These are phyloP conservation scores for Cladosporium sp. DNA, from an alignment of 2,329 filamentous ascomycete genomes.

Conservation along the genomic window DNA sequence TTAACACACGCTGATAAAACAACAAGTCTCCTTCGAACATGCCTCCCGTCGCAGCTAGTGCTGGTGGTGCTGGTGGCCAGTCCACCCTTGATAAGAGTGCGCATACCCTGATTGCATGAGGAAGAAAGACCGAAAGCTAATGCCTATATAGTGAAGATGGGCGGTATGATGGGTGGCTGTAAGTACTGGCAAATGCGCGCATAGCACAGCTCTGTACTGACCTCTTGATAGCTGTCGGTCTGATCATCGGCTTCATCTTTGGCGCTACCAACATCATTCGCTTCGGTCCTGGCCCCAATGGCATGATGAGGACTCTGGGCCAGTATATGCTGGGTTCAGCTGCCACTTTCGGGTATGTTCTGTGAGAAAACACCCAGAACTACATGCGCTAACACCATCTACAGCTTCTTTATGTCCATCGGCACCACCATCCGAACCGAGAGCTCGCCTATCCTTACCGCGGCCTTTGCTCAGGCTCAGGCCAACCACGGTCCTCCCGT, in stretches of 20 bases:
- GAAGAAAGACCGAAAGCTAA: slow-evolving; percentile 14
- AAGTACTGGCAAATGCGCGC: slow-evolving; percentile 41
- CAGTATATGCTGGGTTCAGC: slow-evolving; percentile 97
- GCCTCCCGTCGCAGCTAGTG: slow-evolving; percentile 26
- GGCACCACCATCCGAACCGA: slow-evolving; percentile 95
- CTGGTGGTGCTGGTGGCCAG: slow-evolving; percentile 44
- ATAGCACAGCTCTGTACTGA: neutral
- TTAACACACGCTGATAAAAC: no score
- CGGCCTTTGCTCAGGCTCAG: slow-evolving; percentile 71
- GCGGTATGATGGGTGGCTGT: slow-evolving; percentile 98
- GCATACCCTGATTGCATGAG: slow-evolving; percentile 21
- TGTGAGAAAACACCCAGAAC: neutral
- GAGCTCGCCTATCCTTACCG: slow-evolving; percentile 67
- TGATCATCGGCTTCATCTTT: slow-evolving; percentile 97
- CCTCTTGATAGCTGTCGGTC: slow-evolving; percentile 67
- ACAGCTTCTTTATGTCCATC: slow-evolving; percentile 95
- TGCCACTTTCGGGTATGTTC: slow-evolving; percentile 82
- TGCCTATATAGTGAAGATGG: slow-evolving; percentile 76
- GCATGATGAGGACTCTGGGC: slow-evolving; percentile 87
- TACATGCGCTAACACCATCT: slow-evolving; percentile 19
- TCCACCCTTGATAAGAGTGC: slow-evolving; percentile 68
- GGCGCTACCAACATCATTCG: slow-evolving; percentile 89
- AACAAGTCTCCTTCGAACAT: slow-evolving; percentile 18
- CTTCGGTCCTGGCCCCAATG: slow-evolving; percentile 88
- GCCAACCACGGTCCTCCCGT: slow-evolving; percentile 58